Evolutionary conservation across 1,284 basidiomycete species (phyloP).

Genomic region (Puccinia brachypodii): DNA sequence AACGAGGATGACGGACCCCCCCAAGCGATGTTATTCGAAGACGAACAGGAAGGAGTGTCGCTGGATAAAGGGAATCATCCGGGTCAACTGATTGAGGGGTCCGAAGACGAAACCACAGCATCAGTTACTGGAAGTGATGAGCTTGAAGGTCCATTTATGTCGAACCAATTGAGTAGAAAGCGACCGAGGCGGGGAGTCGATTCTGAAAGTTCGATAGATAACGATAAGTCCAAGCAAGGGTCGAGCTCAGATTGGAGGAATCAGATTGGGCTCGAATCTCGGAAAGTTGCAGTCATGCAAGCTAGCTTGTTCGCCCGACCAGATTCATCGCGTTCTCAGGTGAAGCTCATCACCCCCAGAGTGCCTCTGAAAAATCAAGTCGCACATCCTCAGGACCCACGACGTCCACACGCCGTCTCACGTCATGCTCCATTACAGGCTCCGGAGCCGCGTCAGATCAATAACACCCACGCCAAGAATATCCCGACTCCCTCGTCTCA

Average conservation of each 20-base stretch:
- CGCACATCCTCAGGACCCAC: slow-evolving; percentile 2
- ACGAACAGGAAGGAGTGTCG: slow-evolving; percentile 5
- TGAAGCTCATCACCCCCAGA: neutral
- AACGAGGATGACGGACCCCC: slow-evolving; percentile 37
- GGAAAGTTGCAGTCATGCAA: slow-evolving; percentile 48
- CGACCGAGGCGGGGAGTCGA: slow-evolving; percentile 30
- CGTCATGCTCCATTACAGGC: neutral
- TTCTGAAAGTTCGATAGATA: slow-evolving; percentile 6
- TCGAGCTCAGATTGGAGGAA: slow-evolving; percentile 26
- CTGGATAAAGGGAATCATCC: neutral
- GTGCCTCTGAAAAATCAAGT: slow-evolving; percentile 4
- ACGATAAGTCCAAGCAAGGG: slow-evolving; percentile 5
- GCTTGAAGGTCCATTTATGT: neutral
- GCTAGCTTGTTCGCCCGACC: slow-evolving; percentile 46
- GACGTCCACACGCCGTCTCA: neutral
- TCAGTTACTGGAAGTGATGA: slow-evolving; percentile 47
- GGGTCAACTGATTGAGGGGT: neutral
- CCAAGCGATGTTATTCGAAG: slow-evolving; percentile 42
- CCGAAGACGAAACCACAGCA: slow-evolving; percentile 36
- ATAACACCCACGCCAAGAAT: neutral
- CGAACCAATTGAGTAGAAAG: slow-evolving; percentile 33
- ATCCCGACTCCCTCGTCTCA: neutral
- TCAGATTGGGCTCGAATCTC: slow-evolving; percentile 39
- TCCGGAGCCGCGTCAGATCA: neutral
- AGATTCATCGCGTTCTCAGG: slow-evolving; percentile 12